Evolutionary conservation across 768 basidiomycete species (phyloP), one percentile per base, ranked within the genome.

Genomic region (Xerocomus potaroensis): DNA sequence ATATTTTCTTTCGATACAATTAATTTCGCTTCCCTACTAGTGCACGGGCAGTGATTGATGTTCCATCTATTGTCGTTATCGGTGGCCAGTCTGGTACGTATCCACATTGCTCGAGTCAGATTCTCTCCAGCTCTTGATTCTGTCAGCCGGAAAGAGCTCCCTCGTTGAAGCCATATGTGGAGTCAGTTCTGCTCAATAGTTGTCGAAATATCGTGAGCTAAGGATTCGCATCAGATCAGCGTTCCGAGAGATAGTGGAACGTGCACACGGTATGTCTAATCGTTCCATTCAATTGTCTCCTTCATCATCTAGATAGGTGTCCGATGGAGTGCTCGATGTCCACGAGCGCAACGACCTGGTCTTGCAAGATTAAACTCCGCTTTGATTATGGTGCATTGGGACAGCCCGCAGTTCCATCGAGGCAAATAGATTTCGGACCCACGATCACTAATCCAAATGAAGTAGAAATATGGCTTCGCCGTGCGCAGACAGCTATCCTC

Each of bases 211-310:
- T 9, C 10, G 21, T 22, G 3, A 15, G 21, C 34, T 58, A 24
- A 54, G 12, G 7, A 4, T 18, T 39, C 24, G 12, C 27, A 1
- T 14, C 32, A 83, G 81, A 77, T 82, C 24, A 77, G 65, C 39
- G 80, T 83, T 23, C 81, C 81, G 10, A 67, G 81, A 26, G 81
- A 81, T 34, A 77, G 76, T 34, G 79, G 79, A 18, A 81, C 79
- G 1, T 81, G 80, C 43, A 81, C 79, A 0, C 67, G 78, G 80
- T 76, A 3, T 24, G 50, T 42, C n/a, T 14, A 26, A 22, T 15
- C 9, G 1, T 21, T 34, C 30, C 8, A n/a, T 19, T 31, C 10
- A 12, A 7, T 42, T n/a, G 19, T 23, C 4, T 5, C 19, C 21
- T 34, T 45, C 37, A 62, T 8, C 8, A 35, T 42, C 19, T 2